Conservation (phyloP, 2,329 filamentous ascomycete genomes). For the Clonostachys solani region DNA sequence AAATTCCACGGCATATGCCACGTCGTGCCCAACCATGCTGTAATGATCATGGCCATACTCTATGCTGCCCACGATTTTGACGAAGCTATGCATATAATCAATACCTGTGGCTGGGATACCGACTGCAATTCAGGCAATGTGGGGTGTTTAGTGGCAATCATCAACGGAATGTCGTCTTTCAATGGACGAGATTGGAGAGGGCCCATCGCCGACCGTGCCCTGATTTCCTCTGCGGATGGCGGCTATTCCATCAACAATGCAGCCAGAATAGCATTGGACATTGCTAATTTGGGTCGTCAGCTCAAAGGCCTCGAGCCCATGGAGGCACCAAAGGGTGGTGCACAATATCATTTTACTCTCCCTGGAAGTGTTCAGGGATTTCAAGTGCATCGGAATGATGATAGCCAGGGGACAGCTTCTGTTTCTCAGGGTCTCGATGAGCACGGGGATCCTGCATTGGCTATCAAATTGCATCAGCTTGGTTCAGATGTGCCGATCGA, state of each 20-base stretch:
- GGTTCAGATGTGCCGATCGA: background rate
- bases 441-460: background rate
- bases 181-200: conserved; percentile 23
- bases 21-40: conserved; percentile 24
- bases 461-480: background rate
- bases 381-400: background rate
- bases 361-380: conserved; percentile 29
- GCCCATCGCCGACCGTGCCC: conserved; percentile 23
- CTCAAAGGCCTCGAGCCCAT: conserved; percentile 12
- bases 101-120: conserved; percentile 29
- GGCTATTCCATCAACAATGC: conserved; percentile 30
- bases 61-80: conserved; percentile 20
- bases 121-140: conserved; percentile 31
- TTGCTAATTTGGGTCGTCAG: conserved; percentile 17
- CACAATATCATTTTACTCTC: conserved; percentile 27
- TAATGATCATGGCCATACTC: conserved; percentile 24
- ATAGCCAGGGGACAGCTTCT: too few species aligned
- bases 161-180: conserved; percentile 22
- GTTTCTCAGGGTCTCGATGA: conserved; percentile 5
- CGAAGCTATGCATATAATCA: conserved; percentile 26
- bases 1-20: conserved; percentile 23
- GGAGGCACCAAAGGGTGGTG: conserved; percentile 13
- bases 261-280: conserved; percentile 19
- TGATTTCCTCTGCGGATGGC: conserved; percentile 27
- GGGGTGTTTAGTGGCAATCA: conserved; percentile 25